Evolutionary conservation across 352 stramenopile species (phyloP).

Genomic region (Globisporangium iwayamae): DNA sequence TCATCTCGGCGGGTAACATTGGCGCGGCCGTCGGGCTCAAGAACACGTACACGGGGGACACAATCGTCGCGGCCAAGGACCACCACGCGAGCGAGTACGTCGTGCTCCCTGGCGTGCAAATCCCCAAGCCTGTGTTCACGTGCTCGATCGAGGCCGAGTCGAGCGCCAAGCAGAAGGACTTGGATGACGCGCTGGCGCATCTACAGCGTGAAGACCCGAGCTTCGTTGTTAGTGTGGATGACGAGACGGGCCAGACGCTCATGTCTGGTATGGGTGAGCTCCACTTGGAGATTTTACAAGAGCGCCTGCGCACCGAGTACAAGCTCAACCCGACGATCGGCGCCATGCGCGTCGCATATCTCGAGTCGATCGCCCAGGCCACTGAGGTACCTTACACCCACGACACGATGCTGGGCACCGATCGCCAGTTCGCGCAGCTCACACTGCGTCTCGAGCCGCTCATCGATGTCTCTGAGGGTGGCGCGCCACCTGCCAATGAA

Average conservation of each 20-base stretch:
- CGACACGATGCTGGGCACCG: slow-evolving; percentile 63
- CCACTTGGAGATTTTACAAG: slow-evolving; percentile 92
- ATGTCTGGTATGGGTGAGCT: slow-evolving; percentile 96
- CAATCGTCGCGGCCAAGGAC: slow-evolving; percentile 83
- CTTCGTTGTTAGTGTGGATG: slow-evolving; percentile 93
- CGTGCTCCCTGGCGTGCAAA: slow-evolving; percentile 57
- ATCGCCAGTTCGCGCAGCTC: slow-evolving; percentile 73
- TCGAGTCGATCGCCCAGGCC: slow-evolving; percentile 73
- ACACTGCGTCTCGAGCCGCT: slow-evolving; percentile 45
- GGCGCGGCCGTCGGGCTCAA: slow-evolving; percentile 92
- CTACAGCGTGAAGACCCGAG: slow-evolving; percentile 94
- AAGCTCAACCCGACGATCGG: slow-evolving; percentile 82
- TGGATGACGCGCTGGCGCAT: slow-evolving; percentile 79
- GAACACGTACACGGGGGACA: slow-evolving; percentile 91
- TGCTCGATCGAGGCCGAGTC: slow-evolving; percentile 89
- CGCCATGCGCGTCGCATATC: slow-evolving; percentile 88
- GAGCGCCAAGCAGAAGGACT: slow-evolving; percentile 76
- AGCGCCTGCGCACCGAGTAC: slow-evolving; percentile 89
- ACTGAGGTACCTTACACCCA: slow-evolving; percentile 44
- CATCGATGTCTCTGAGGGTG: slow-evolving; percentile 29
- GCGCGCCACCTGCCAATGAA: slow-evolving; percentile 16
- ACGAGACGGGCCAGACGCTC: slow-evolving; percentile 97
- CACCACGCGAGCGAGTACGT: slow-evolving; percentile 24
- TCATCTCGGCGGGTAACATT: slow-evolving; percentile 87
- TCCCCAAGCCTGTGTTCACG: slow-evolving; percentile 88